These are phyloP conservation scores for Tuctoria greenei DNA, from an alignment of 176 grass and related monocot species.

Conservation along the genomic window DNA sequence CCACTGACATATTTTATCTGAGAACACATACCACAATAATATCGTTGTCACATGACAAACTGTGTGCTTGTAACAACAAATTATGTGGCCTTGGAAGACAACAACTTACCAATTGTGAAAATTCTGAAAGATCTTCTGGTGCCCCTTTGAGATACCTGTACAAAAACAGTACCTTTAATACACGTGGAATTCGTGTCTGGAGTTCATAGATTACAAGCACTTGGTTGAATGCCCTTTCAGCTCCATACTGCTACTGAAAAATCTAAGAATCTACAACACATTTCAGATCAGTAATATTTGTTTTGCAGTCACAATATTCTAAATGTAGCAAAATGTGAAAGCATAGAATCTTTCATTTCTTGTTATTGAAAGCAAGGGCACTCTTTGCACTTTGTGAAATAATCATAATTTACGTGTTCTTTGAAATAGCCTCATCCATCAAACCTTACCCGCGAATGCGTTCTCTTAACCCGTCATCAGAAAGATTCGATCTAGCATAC, in stretches of 20 bases:
- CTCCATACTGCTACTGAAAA: conserved; percentile 13
- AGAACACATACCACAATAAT: conserved; percentile 27
- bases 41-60: conserved; percentile 7
- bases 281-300: conserved; percentile 31
- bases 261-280: conserved; percentile 14
- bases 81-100: not conserved
- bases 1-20: conserved; percentile 99
- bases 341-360: not conserved
- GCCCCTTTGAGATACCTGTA: conserved; percentile 81
- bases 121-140: conserved; percentile 68
- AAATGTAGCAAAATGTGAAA: conserved; percentile 24
- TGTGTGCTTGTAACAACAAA: conserved; percentile 14
- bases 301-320: conserved; percentile 2
- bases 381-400: not conserved
- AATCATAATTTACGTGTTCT: conserved; percentile 3
- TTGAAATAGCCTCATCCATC: conserved; percentile 23
- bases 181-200: conserved; percentile 9
- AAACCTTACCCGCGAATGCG: conserved; percentile 74
- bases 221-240: not conserved
- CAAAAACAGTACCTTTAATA: conserved; percentile 22
- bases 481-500: conserved; percentile 90
- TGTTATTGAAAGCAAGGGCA: conserved; percentile 6
- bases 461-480: conserved; percentile 82
- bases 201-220: conserved; percentile 7
- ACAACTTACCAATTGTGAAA: conserved; percentile 82